phyloP scores from a whole-genome alignment of 2,329 filamentous ascomycete species.

The Colletotrichum brevisporum region DNA sequence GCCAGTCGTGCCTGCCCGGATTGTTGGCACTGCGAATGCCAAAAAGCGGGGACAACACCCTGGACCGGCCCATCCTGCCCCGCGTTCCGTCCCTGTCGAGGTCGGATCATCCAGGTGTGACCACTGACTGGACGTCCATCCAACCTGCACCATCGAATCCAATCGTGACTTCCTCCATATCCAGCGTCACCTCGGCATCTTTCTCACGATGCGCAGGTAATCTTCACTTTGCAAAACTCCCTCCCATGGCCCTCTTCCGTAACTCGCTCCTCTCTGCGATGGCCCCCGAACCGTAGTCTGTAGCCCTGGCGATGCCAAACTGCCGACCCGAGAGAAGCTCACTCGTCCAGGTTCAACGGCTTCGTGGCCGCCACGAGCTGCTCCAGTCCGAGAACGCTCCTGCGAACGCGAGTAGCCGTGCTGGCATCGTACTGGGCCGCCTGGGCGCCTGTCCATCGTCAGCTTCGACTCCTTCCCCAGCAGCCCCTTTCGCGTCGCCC shows the following conservation, averaged over 20 bases:
- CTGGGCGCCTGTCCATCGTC: neutral
- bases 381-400: constrained; percentile 35
- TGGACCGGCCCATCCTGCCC: constrained; percentile 16
- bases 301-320: neutral
- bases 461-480: constrained; percentile 1
- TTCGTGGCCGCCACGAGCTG: constrained; percentile 32
- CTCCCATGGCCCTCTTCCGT: neutral
- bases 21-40: constrained; percentile 7
- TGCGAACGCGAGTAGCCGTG: constrained; percentile 26
- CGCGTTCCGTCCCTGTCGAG: neutral
- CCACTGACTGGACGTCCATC: constrained; percentile 6
- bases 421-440: neutral
- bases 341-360: constrained; percentile 27
- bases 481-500: too few relatives aligned
- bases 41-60: neutral
- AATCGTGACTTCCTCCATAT: neutral
- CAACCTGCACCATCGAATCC: constrained; percentile 4
- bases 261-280: too few relatives aligned
- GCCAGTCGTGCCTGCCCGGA: constrained; percentile 13
- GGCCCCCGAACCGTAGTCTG: neutral
- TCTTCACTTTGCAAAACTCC: neutral
- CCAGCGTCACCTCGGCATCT: neutral
- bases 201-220: neutral
- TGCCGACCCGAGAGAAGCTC: neutral
- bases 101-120: too few relatives aligned